Base-by-base conservation (phyloP, 2,329 filamentous ascomycete species). In the Fusarium begoniae region DNA sequence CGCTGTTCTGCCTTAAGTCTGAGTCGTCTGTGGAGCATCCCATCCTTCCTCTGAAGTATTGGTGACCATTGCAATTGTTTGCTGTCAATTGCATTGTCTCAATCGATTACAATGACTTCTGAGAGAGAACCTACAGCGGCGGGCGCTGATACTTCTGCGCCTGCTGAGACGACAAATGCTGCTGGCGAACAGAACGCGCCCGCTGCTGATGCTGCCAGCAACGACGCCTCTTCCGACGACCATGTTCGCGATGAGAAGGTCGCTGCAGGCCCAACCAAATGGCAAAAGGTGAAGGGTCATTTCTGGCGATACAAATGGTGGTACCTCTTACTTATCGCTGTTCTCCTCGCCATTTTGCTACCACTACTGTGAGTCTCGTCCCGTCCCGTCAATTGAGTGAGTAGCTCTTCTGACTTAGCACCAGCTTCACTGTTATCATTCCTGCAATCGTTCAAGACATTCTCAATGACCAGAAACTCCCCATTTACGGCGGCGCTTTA, bases 361-460 rank as follows among this genome's bases (percentile, higher is more conserved):
- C 85, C 86, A 1, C 75, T 87, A 24, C 70, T 87, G 85, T 87
- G 79, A 80, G 85, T 81, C 20, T 24, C 4, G 7, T 26, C 6
- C 15, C 13, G 6, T 18, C 5, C 24, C 13, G 6, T 18, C n/a
- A 14, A 30, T 22, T 30, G 26, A 32, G 3, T 10, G n/a, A 37
- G 8, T 10, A 11, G 8, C 18, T 6, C 3, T 6, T 24, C 28
- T 41, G 14, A 51, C 10, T 9, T 9, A 9, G 9, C n/a, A 10
- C 24, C 30, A 87, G 86, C 37, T 87, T 87, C 78, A 78, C 82
- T 26, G 81, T 86, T 24, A 83, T 85, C 13, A 81, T 87, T 35
- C 86, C 86, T 3, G 82, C 82, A n/a, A 83, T 87, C 38, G 82
- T 85, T 4, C 85, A 86, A 68, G 74, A 78, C 35, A 84, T 87